phyloP scores from a whole-genome alignment of 2,329 filamentous ascomycete species.

The Alternaria metachromatica region DNA sequence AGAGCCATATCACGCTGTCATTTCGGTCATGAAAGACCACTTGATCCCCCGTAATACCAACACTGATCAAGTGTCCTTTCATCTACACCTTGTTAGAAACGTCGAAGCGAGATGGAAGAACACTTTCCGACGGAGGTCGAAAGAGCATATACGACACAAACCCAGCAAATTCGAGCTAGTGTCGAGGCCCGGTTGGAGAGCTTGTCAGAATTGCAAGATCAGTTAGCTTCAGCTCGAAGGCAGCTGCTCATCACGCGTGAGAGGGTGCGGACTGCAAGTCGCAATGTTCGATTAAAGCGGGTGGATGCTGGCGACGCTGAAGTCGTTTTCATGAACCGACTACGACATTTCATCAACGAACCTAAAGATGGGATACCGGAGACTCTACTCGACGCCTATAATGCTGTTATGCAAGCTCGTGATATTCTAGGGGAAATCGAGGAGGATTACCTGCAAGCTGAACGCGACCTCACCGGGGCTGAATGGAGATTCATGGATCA shows the following conservation, averaged over 20 bases:
- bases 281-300: neutral
- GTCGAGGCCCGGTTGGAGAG: neutral
- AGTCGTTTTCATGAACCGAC: neutral
- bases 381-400: neutral
- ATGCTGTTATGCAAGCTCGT: constrained; percentile 9
- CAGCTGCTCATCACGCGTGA: constrained; percentile 5
- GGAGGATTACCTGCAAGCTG: constrained; percentile 23
- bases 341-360: neutral
- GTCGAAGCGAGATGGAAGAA: no score
- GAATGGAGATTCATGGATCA: constrained; percentile 29
- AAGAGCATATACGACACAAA: no score
- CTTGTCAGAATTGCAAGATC: constrained; percentile 1
- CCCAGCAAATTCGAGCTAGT: no score
- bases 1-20: no score
- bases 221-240: constrained; percentile 4
- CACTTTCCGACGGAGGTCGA: no score
- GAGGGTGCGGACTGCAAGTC: neutral
- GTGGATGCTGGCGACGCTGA: neutral
- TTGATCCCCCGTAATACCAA: no score
- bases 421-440: constrained; percentile 25
- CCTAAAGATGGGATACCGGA: neutral
- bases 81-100: no score
- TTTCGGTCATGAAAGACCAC: no score
- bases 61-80: no score
- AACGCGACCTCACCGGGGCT: constrained; percentile 15